Base-by-base conservation (phyloP, 768 basidiomycete genomes). In the Pleurotus tuoliensis region DNA sequence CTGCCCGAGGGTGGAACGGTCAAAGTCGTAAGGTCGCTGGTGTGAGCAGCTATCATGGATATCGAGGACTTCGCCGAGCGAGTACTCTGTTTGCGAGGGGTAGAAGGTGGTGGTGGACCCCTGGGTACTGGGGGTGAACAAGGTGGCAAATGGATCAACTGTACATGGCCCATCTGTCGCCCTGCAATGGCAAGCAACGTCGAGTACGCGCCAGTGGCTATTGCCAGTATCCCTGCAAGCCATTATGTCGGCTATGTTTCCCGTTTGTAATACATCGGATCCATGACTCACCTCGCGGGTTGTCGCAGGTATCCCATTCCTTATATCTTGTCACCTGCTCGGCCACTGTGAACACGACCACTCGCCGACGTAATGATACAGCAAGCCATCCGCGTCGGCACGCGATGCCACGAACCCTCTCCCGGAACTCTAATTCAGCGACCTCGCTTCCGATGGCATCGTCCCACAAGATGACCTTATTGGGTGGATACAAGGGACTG, bases 401-500 rank as follows among this genome's bases (percentile, higher is more conserved):
- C 3, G 86, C 86, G 47, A 94, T 69, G 0, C 91, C 91, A 56
- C 89, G 78, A 1, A 93, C 92, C 57, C 80, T 77, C 71, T 94
- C 93, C 64, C 89, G 79, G 66, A 96, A 95, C 71, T 94, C 92
- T 58, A 95, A 79, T 68, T 94, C 92, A 38, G 90, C 91, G 48
- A 92, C 88, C 67, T 94, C 90, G 58, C 75, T 74, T n/a, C 82
- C 83, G 3, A 81, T 71, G 3, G 79, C 80, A 71, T 92, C 92
- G 69, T 95, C 89, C 92, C 92, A 95, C 53, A 96, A 69, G 61
- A 95, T 78, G 54, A 94, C 90, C 74, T 96, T 95, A 73, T 95
- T 95, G 25, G 88, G 90, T 25, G 94, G 90, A 71, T 94, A 95
- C 8, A 88, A 81, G 27, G 93, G 93, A 68, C 90, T 93, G 55